A percentile compares a stretch with the other conserved stretches of the same genome.
phyloP scores from a whole-genome alignment of 257 asterid genomes.

The Przewalskia tangutica region DNA sequence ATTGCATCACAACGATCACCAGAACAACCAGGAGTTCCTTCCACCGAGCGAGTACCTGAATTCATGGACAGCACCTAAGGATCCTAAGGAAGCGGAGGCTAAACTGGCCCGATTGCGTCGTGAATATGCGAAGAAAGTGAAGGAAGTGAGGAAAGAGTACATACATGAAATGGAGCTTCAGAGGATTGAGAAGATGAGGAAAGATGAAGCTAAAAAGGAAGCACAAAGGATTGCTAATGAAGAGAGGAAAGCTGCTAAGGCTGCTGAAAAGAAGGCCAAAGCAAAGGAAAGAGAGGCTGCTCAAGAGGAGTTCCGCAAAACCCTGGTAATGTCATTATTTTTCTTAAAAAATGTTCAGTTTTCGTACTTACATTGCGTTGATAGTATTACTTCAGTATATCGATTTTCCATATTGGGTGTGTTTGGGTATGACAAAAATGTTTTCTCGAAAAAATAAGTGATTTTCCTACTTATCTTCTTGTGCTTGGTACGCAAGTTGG shows the following conservation, averaged over 20 bases:
- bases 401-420: background rate
- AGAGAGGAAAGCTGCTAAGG: conserved; percentile 63
- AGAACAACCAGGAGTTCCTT: conserved; percentile 36
- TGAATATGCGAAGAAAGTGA: conserved; percentile 50
- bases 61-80: conserved; percentile 53
- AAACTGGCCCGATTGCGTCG: conserved; percentile 57
- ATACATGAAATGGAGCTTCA: conserved; percentile 64
- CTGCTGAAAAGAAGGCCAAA: conserved; percentile 63
- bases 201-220: conserved; percentile 58
- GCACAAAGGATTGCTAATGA: conserved; percentile 66
- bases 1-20: background rate
- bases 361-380: background rate
- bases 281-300: conserved; percentile 61
- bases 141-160: conserved; percentile 48
- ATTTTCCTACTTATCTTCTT: too few relatives aligned
- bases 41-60: conserved; percentile 42
- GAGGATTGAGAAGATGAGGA: conserved; percentile 57
- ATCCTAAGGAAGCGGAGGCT: conserved; percentile 65
- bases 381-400: background rate
- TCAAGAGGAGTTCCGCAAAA: conserved; percentile 49
- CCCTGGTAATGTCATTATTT: conserved; percentile 35
- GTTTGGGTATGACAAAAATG: too few relatives aligned
- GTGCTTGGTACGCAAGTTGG: too few relatives aligned
- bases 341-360: background rate
- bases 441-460: too few relatives aligned